A percentile compares a stretch with the other conserved stretches of the same genome.
Conservation (phyloP, 805 yeast species). For the Saccharomycopsis vini region DNA sequence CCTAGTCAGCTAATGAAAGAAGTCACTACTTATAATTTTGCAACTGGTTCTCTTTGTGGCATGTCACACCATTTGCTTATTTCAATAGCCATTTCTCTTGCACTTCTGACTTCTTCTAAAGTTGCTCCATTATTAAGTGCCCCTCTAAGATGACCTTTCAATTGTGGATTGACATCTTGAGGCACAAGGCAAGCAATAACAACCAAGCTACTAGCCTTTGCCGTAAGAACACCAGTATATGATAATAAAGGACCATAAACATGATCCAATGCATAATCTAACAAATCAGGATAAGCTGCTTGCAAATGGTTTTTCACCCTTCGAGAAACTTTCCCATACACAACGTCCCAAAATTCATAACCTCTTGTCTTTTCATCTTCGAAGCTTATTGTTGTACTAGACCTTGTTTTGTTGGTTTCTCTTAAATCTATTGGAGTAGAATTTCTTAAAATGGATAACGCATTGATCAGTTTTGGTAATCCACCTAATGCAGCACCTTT, state of each 20-base stretch:
- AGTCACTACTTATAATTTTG: conserved; percentile 44
- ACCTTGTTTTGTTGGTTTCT: conserved; percentile 21
- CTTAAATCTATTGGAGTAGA: conserved; percentile 51
- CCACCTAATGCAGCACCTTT: conserved; percentile 78
- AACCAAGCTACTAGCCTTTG: conserved; percentile 67
- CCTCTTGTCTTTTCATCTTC: conserved; percentile 38
- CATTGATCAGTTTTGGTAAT: conserved; percentile 75
- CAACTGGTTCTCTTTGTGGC: conserved; percentile 48
- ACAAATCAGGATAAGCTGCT: conserved; percentile 77
- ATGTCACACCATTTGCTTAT: conserved; percentile 70
- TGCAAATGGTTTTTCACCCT: conserved; percentile 61
- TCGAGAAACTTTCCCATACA: conserved; percentile 66
- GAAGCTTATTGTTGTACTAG: conserved; percentile 19
- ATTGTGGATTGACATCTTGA: conserved; percentile 87
- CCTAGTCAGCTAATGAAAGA: no score
- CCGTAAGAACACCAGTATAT: conserved; percentile 48
- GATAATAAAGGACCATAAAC: conserved; percentile 77
- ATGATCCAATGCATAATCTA: conserved; percentile 60
- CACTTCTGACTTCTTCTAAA: conserved; percentile 48
- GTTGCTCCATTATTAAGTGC: conserved; percentile 75
- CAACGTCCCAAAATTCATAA: conserved; percentile 54
- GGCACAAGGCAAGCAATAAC: conserved; percentile 78
- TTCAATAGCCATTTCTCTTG: conserved; percentile 53
- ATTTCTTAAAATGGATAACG: conserved; percentile 53
- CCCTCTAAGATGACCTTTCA: conserved; percentile 85